Evolutionary conservation across 164 flowering plant species (phyloP), one percentile per base, ranked within the genome.

Genomic region (Dillenia turbinata): DNA sequence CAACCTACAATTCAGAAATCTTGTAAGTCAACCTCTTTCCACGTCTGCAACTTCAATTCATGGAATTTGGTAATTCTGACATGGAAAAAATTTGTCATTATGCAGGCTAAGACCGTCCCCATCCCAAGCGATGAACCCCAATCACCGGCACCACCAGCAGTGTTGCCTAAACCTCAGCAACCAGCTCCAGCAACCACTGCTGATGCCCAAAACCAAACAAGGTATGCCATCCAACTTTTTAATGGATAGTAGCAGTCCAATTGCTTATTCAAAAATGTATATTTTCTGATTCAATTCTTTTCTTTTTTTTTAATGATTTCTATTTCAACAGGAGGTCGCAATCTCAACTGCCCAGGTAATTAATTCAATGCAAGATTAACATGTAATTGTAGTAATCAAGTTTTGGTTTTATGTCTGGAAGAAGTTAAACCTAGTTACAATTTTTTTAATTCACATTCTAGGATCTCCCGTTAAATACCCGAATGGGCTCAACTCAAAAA

Each of bases 1-100:
- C 77, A 85, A 71, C 73, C 88, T 90, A 45, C 88, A 80, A 46
- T 85, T 86, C 73, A 86, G 86, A 56, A 83, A 73, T 57, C 69
- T 88, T 89, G 99, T 95, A 65, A 71, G 83, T 72, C 54, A 6
- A 3, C 45, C 44, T 44, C 8, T n/a, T 13, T 44, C 26, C 3
- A 44, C 47, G 2, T 8, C 1, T 47, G 6, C 12, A 48, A 10
- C 49, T 10, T 47, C 53, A 0, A 57, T 10, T 15, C 2, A 44
- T 12, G 12, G 9, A 4, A 48, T 15, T n/a, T 47, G 22, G 17
- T 15, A 9, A 10, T 48, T 61, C 13, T 16, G 11, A 47, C 56
- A 10, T 63, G 57, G 55, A 19, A 22, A 8, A 48, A n/a, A 56
- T 33, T 33, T 33, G 40, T 33, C 40, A 4, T 33, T 33, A 33